Conservation (phyloP, 179 eudicot genomes). For the Silene noctiflora region DNA sequence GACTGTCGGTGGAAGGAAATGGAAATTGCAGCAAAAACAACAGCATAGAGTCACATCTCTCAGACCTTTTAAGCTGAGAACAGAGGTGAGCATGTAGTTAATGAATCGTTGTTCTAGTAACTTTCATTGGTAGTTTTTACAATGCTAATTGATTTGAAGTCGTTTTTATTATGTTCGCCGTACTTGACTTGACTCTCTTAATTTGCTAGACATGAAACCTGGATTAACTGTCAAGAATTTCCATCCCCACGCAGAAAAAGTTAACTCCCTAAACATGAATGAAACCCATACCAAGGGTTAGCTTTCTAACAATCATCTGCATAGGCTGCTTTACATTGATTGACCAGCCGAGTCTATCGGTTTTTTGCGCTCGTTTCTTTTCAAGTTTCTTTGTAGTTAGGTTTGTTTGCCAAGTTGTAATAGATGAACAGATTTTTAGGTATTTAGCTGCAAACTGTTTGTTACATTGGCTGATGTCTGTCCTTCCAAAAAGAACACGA, state of each 20-base stretch:
- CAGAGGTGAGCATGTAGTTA: slow-evolving; percentile 54
- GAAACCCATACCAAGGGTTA: not conserved
- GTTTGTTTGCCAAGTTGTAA: not conserved
- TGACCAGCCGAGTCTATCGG: not conserved
- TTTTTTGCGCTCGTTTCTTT: not conserved
- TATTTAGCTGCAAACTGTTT: too few species aligned
- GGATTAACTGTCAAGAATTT: not conserved
- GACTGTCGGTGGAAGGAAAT: slow-evolving; percentile 50
- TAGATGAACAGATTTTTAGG: not conserved
- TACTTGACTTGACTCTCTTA: not conserved
- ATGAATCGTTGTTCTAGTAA: not conserved
- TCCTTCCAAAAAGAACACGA: not conserved
- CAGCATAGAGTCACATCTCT: slow-evolving; percentile 53
- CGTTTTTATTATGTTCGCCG: not conserved
- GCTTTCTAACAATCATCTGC: not conserved
- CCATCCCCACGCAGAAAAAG: not conserved
- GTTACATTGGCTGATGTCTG: not conserved
- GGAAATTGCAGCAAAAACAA: slow-evolving; percentile 58
- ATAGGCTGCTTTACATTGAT: not conserved
- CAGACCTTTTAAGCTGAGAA: slow-evolving; percentile 76
- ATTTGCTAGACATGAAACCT: not conserved
- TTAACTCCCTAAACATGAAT: not conserved
- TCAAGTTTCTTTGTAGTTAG: not conserved
- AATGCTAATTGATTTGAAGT: slow-evolving; percentile 1
- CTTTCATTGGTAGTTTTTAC: not conserved